Percentiles rank a stretch among this genome's conserved stretches.
Conservation (phyloP, 1,284 basidiomycete genomes). For the Naganishia sp. region DNA sequence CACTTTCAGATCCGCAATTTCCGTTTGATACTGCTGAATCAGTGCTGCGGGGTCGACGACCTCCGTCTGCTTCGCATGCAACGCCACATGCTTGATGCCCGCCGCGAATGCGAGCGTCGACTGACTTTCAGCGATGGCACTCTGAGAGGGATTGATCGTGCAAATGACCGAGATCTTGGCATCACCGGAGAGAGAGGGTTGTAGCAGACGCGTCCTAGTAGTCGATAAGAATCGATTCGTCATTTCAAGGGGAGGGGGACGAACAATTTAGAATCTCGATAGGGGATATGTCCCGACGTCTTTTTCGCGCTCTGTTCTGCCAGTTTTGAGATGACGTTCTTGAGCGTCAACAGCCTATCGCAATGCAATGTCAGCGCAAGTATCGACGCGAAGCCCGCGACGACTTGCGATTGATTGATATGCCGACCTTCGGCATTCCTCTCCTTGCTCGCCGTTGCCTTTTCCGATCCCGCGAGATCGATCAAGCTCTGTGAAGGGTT, state of each 20-base stretch:
- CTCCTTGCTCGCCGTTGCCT: constrained; percentile 89
- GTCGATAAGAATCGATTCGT: not conserved
- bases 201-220: constrained; percentile 76
- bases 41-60: constrained; percentile 88
- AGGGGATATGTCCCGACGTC: constrained; percentile 87
- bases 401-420: constrained; percentile 65
- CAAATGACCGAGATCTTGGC: constrained; percentile 95
- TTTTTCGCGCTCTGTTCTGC: constrained; percentile 80
- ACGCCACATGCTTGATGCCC: constrained; percentile 58
- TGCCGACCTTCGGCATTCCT: constrained; percentile 88
- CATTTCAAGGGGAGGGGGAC: not conserved
- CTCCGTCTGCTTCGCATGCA: constrained; percentile 90
- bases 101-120: constrained; percentile 83
- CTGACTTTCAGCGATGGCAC: constrained; percentile 72
- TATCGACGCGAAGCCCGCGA: not conserved
- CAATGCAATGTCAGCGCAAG: not conserved
- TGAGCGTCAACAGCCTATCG: constrained; percentile 77
- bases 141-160: constrained; percentile 79
- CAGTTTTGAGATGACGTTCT: constrained; percentile 82
- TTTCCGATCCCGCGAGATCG: constrained; percentile 96
- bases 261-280: constrained; percentile 82
- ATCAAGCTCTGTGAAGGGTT: constrained; percentile 67
- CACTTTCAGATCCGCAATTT: constrained; percentile 73
- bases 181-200: constrained; percentile 90
- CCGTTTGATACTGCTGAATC: constrained; percentile 79